Conservation (phyloP, 2,329 filamentous ascomycete genomes). For the Calonectria henricotiae region DNA sequence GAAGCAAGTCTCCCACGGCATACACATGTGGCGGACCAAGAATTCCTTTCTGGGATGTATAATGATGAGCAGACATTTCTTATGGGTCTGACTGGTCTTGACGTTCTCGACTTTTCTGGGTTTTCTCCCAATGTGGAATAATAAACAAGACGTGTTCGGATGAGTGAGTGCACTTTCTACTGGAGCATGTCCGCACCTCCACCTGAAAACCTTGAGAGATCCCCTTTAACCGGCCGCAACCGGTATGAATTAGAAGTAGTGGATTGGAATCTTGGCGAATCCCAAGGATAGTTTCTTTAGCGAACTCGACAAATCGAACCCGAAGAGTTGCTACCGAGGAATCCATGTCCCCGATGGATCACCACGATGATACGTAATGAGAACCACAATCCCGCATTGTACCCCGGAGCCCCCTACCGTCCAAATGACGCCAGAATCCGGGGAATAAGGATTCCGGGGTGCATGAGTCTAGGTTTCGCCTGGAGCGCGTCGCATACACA, state of each 20-base stretch:
- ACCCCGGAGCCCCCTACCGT: constrained; percentile 8
- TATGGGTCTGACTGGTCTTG: constrained; percentile 49
- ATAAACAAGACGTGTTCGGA: neutral
- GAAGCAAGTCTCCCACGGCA: constrained; percentile 19
- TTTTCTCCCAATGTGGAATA: constrained; percentile 35
- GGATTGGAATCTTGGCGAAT: neutral
- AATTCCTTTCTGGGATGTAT: constrained; percentile 37
- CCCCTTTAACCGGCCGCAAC: neutral
- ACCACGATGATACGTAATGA: constrained; percentile 23
- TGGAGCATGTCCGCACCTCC: neutral
- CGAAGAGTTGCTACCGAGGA: neutral
- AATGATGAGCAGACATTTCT: constrained; percentile 49
- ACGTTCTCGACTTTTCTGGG: constrained; percentile 48
- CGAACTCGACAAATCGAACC: neutral
- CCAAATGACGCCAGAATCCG: neutral
- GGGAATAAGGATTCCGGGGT: constrained; percentile 23
- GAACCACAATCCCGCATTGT: constrained; percentile 23
- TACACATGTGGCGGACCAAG: constrained; percentile 10
- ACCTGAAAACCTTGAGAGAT: neutral
- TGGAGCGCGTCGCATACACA: too few relatives aligned
- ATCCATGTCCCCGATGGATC: neutral
- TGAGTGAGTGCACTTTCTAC: neutral
- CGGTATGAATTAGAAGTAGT: too few relatives aligned
- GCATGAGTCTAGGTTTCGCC: constrained; percentile 2
- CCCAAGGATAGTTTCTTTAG: too few relatives aligned